Evolutionary conservation across 75 land plant species (phyloP).

Genomic region (Cryptomeria japonica): DNA sequence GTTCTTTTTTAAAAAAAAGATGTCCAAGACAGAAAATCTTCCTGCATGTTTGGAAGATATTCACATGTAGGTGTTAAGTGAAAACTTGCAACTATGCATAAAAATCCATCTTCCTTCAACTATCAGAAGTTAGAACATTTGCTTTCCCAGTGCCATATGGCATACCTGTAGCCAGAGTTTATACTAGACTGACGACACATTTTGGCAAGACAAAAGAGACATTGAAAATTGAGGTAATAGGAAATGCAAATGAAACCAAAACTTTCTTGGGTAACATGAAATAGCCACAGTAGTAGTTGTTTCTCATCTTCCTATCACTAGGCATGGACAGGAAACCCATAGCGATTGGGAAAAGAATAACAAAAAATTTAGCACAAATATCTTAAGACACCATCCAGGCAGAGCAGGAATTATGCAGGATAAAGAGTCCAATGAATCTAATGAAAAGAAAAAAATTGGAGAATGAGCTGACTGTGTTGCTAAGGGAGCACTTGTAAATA

Average conservation of each 20-base stretch:
- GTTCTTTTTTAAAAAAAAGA: neutral
- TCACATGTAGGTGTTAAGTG: neutral
- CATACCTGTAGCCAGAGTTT: neutral
- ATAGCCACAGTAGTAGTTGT: neutral
- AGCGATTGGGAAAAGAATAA: neutral
- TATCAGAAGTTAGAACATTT: neutral
- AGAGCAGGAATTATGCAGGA: neutral
- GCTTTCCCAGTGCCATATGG: neutral
- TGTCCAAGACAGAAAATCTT: neutral
- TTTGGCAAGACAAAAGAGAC: neutral
- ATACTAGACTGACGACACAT: neutral
- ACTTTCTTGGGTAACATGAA: neutral
- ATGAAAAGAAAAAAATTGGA: neutral
- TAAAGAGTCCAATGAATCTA: neutral
- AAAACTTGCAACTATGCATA: neutral
- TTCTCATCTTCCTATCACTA: neutral
- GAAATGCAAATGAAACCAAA: neutral
- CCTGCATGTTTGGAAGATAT: neutral
- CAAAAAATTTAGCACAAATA: neutral
- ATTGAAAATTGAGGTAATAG: neutral
- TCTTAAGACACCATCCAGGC: neutral
- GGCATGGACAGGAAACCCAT: neutral
- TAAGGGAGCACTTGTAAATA: neutral
- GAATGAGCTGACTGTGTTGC: neutral
- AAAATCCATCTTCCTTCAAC: neutral